Percentiles rank a stretch among this genome's conserved stretches.
Conservation (phyloP, 768 basidiomycete species). For the Suillus ampliporus region DNA sequence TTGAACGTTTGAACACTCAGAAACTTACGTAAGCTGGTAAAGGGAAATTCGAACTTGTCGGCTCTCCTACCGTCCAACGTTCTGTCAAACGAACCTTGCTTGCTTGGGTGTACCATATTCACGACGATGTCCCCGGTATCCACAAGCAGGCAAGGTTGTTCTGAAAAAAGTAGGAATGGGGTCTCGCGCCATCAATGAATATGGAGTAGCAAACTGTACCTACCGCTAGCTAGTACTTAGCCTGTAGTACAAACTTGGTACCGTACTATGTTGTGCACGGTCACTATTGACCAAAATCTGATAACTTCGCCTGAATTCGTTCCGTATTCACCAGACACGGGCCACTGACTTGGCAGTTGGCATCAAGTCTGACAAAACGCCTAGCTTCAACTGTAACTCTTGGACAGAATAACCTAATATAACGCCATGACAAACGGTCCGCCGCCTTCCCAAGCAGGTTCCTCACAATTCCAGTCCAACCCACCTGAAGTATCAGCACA, state of each 20-base stretch:
- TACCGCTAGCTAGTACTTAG: too few relatives aligned
- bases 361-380: background rate
- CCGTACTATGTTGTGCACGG: too few relatives aligned
- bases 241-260: too few relatives aligned
- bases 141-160: background rate
- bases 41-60: too few relatives aligned
- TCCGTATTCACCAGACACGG: background rate
- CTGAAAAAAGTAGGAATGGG: background rate
- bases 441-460: slow-evolving; percentile 47
- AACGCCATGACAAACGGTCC: slow-evolving; percentile 46
- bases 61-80: background rate
- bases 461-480: slow-evolving; percentile 32
- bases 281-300: too few relatives aligned
- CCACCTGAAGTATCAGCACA: slow-evolving; percentile 15
- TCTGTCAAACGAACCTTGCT: background rate
- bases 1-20: too few relatives aligned
- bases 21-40: too few relatives aligned
- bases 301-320: background rate
- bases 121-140: too few relatives aligned
- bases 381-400: background rate
- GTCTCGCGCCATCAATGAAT: too few relatives aligned
- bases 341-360: background rate
- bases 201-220: background rate
- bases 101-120: too few relatives aligned
- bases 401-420: background rate